Evolutionary conservation across 2,329 filamentous ascomycete species (phyloP).

Genomic region (Claviceps sp.): DNA sequence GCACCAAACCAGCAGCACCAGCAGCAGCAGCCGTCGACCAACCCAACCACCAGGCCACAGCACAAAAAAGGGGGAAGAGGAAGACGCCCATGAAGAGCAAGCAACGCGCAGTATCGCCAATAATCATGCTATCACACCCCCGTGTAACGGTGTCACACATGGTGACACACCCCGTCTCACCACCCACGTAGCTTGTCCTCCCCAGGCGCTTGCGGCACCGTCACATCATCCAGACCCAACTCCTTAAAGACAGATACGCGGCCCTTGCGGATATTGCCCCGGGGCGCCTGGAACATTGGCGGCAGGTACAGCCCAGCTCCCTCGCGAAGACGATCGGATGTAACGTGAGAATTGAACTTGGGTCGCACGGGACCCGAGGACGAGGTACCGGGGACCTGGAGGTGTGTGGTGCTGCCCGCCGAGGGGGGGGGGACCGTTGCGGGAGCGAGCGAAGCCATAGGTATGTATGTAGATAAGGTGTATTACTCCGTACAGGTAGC

Average conservation of each 20-base stretch:
- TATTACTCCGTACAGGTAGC: not conserved
- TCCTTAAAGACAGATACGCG: constrained; percentile 40
- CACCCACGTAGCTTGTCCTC: not conserved
- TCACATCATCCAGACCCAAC: constrained; percentile 27
- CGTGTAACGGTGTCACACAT: too few species aligned
- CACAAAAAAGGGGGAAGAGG: too few species aligned
- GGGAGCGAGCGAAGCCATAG: constrained; percentile 1
- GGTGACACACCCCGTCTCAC: too few species aligned
- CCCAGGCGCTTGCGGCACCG: not conserved
- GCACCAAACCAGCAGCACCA: too few species aligned
- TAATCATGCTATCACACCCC: too few species aligned
- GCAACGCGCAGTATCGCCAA: too few species aligned
- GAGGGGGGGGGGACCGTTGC: not conserved
- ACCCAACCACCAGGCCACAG: too few species aligned
- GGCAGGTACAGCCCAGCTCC: constrained; percentile 25
- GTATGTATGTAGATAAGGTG: not conserved
- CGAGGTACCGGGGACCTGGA: not conserved
- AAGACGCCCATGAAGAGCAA: too few species aligned
- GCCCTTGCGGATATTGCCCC: constrained; percentile 33
- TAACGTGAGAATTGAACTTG: constrained; percentile 36
- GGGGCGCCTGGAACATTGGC: constrained; percentile 25
- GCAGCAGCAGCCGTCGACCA: too few species aligned
- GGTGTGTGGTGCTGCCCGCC: not conserved
- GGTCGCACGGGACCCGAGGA: constrained; percentile 23
- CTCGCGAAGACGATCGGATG: constrained; percentile 38